Evolutionary conservation across 2,329 filamentous ascomycete species (phyloP).

Genomic region (Aspergillus neoniger): DNA sequence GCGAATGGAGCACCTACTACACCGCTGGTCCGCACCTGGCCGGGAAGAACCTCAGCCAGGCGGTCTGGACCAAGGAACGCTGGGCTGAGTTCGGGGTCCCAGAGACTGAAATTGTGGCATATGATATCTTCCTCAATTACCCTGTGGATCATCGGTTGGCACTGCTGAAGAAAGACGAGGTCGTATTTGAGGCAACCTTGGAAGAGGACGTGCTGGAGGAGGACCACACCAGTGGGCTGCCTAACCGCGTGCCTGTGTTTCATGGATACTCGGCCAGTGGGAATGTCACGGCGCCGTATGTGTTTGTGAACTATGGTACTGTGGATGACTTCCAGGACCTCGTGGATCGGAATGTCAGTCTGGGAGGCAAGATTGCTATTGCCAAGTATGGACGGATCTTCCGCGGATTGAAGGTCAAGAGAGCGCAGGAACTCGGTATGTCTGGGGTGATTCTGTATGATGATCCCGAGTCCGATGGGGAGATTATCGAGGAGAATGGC

Average conservation of each 20-base stretch:
- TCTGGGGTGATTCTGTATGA: conserved; percentile 81
- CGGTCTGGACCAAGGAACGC: conserved; percentile 71
- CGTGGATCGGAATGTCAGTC: conserved; percentile 68
- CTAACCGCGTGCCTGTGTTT: conserved; percentile 80
- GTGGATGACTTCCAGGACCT: conserved; percentile 84
- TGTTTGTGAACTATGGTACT: conserved; percentile 90
- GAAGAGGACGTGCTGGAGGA: conserved; percentile 83
- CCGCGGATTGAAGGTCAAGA: conserved; percentile 87
- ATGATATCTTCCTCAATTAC: conserved; percentile 78
- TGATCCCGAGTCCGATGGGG: conserved; percentile 86
- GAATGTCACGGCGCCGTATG: conserved; percentile 83
- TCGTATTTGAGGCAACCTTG: conserved; percentile 76
- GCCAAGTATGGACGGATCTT: conserved; percentile 85
- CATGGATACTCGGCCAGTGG: conserved; percentile 92
- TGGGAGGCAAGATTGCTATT: conserved; percentile 84
- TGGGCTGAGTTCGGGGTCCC: conserved; percentile 72
- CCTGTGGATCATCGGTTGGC: conserved; percentile 70
- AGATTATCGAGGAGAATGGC: conserved; percentile 78
- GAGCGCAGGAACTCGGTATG: conserved; percentile 87
- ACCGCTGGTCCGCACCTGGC: conserved; percentile 74
- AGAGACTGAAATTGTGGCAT: conserved; percentile 61
- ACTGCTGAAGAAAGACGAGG: conserved; percentile 61
- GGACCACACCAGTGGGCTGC: conserved; percentile 73
- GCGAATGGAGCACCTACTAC: conserved; percentile 78
- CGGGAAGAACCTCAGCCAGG: conserved; percentile 76